Evolutionary conservation across 106 monocot genomes (phyloP).

Genomic region (Dioscorea zingiberensis): DNA sequence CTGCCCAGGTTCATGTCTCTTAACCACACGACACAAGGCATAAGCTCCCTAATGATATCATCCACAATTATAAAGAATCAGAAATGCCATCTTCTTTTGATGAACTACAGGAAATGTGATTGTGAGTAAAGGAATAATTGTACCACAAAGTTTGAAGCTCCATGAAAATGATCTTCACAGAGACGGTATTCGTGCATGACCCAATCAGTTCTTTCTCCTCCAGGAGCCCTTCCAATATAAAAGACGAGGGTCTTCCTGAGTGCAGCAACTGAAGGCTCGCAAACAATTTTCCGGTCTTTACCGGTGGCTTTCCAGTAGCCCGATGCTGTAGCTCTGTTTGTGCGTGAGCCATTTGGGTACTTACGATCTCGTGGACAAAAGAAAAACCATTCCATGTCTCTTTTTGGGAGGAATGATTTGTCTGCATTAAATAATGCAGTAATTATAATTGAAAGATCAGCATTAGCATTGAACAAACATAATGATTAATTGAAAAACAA

Average conservation of each 20-base stretch:
- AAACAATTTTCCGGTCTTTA: conserved; percentile 69
- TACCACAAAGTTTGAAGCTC: conserved; percentile 62
- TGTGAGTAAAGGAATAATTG: too few species aligned
- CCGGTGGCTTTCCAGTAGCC: conserved; percentile 96
- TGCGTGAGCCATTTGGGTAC: conserved; percentile 84
- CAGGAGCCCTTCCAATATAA: conserved; percentile 78
- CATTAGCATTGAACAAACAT: neutral
- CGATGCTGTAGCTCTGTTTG: conserved; percentile 65
- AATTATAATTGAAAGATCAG: neutral
- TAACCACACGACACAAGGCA: conserved; percentile 61
- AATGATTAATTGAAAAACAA: neutral
- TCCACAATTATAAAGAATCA: too few species aligned
- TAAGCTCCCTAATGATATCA: conserved; percentile 43
- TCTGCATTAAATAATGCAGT: conserved; percentile 29
- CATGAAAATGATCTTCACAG: conserved; percentile 55
- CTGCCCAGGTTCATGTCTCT: conserved; percentile 31
- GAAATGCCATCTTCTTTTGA: too few species aligned
- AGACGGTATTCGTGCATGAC: conserved; percentile 93
- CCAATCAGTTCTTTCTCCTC: conserved; percentile 85
- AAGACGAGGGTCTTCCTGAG: conserved; percentile 90
- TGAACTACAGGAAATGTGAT: too few species aligned
- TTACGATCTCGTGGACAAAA: conserved; percentile 85
- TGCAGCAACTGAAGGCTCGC: conserved; percentile 39
- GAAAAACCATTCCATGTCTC: conserved; percentile 94
- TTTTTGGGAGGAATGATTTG: conserved; percentile 81